Evolutionary conservation across 2,329 filamentous ascomycete genomes (phyloP), one percentile per base, ranked within the genome.

Genomic region (Alternaria ethzedia): DNA sequence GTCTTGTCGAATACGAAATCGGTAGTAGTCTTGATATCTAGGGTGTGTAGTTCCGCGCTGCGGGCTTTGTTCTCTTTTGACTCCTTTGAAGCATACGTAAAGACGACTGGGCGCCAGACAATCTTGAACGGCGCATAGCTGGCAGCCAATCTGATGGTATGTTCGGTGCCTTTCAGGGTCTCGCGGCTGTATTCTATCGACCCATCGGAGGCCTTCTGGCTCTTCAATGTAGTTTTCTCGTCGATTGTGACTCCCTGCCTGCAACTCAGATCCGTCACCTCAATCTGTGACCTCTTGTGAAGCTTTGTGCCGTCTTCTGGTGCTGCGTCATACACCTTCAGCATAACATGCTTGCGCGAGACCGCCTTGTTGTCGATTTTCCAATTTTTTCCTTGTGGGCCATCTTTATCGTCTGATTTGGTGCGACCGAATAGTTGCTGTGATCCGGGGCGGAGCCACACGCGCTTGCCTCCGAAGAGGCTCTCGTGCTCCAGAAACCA

Each of bases 361-460:
- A 99, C 92, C 1, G 90, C 91, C 74, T 91, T 92, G 74, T 96
- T 87, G 6, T 90, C 87, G 69, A 97, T 91, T 23, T 87, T 89
- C 67, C 73, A 75, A n/a, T 71, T 75, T 54, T 74, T 78, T 30
- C 59, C 61, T 21, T 75, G 75, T 26, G 76, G 85, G 70, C 43
- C 46, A 23, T 75, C 70, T 46, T 73, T 68, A 21, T 75, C 74
- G 88, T 89, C 84, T 73, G 91, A 86, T 67, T 86, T 86, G 41
- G 92, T 94, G 67, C 95, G 89, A 59, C 95, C 95, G 77, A 97
- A 92, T 20, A 97, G 86, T 78, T 96, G 95, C 71, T 88, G 89
- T 77, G 93, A 93, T 54, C 94, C 94, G 2, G 94, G 94, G 61
- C 91, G 89, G 65, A 97, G 85, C 94, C 94, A 97, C 70, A 94